Base-by-base conservation (phyloP, 768 basidiomycete genomes). In the Tricholoma furcatifolium region DNA sequence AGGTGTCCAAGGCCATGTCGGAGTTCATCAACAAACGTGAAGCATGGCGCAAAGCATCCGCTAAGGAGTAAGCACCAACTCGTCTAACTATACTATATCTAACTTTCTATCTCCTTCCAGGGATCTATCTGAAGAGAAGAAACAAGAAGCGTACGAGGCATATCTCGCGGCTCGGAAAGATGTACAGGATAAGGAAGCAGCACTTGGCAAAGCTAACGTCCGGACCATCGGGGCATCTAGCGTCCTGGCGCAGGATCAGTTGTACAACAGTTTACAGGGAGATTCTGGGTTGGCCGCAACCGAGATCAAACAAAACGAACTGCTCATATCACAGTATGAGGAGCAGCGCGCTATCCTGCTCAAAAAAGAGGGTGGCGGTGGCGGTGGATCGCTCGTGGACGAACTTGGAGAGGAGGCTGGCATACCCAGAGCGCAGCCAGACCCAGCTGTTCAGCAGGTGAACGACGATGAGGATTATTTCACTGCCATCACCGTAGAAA, bases 401-500 rank as follows among this genome's bases (percentile, higher is more conserved):
- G 32, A 34, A 20, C 24, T 51, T 36, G 40, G 23, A 1, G 17
- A 35, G 6, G 50, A 51, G 15, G 50, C 42, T 20, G 42, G 42
- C 12, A 38, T 51, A 35, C 50, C 50, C 15, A 23, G 43, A 8
- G 9, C 50, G 2, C 20, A 18, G 9, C 30, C 41, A 2, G 50
- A 51, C 27, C 50, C 50, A 15, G 30, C 31, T 20, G 11, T 4
- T n/a, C 21, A 31, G 17, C 14, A 11, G 2, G 9, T 12, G 10
- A 36, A 24, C 27, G 34, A 48, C 18, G 35, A 43, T 18, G 20
- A 34, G 31, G 50, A 51, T n/a, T 51, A 51, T 27, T 51, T 51
- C 42, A 51, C 50, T 12, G 42, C 42, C 21, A 51, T 51, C 24
- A 44, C 43, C 27, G 35, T 51, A 15, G 43, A 51, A 21, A 31